A percentile compares a stretch with the other conserved stretches of the same genome.
Conservation (phyloP, 2,329 filamentous ascomycete species). For the Arthrobotrys sinensis region DNA sequence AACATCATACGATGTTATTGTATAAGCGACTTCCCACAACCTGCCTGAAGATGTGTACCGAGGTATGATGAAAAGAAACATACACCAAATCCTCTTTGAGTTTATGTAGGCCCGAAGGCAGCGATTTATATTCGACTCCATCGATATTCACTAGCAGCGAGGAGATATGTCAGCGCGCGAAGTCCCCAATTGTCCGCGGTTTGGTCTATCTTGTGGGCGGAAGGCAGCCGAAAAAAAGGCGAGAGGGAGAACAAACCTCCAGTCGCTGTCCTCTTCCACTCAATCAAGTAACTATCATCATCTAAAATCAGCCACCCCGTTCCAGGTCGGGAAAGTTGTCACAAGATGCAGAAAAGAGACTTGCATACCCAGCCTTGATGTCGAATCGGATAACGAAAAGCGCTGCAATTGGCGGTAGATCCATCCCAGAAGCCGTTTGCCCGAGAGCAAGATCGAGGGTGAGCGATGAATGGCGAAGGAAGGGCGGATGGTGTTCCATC, state of each 20-base stretch:
- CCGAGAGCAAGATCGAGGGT: conserved; percentile 62
- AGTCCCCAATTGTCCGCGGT: not conserved
- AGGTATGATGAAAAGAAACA: conserved; percentile 39
- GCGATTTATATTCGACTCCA: conserved; percentile 94
- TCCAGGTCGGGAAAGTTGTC: conserved; percentile 31
- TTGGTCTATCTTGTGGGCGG: not conserved
- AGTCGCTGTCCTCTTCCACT: conserved; percentile 83
- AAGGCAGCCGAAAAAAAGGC: conserved; percentile 16
- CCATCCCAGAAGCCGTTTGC: conserved; percentile 63
- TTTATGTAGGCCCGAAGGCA: conserved; percentile 92
- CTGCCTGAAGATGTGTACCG: conserved; percentile 8
- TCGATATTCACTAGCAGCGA: conserved; percentile 72
- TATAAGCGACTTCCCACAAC: not conserved
- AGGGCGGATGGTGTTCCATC: conserved; percentile 39
- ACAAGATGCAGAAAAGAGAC: conserved; percentile 21
- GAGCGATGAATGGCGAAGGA: conserved; percentile 60
- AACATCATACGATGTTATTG: conserved; percentile 8
- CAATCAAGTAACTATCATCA: conserved; percentile 78
- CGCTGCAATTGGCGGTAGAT: conserved; percentile 78
- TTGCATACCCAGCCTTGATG: conserved; percentile 84
- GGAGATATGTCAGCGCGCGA: conserved; percentile 22
- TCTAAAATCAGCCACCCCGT: conserved; percentile 43
- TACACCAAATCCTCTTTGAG: conserved; percentile 85
- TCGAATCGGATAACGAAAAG: conserved; percentile 93
- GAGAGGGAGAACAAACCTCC: conserved; percentile 72